phyloP scores from a whole-genome alignment of 2,329 filamentous ascomycete genomes.

The Botrytis hyacinthi region DNA sequence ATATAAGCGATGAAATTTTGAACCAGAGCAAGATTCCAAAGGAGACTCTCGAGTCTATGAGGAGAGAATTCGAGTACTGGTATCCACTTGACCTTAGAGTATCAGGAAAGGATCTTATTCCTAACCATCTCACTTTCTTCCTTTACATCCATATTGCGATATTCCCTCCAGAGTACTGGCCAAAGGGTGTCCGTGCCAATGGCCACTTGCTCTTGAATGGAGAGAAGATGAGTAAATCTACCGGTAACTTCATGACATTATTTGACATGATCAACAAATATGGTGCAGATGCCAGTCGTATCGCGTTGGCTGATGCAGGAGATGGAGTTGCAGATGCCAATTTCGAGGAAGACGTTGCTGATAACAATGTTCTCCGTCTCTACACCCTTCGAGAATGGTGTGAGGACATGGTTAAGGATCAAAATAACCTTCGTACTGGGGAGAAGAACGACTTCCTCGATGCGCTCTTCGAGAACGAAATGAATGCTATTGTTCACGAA shows the following conservation, averaged over 20 bases:
- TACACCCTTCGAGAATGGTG: conserved; percentile 86
- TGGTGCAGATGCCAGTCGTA: conserved; percentile 86
- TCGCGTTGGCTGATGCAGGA: conserved; percentile 90
- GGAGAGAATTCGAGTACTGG: conserved; percentile 93
- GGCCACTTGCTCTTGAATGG: conserved; percentile 93
- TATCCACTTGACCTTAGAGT: conserved; percentile 88
- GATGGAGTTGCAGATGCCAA: conserved; percentile 95
- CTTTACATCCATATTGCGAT: conserved; percentile 91
- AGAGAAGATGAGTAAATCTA: conserved; percentile 98
- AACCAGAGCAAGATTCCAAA: conserved; percentile 68
- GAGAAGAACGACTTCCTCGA: conserved; percentile 78
- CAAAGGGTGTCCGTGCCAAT: conserved; percentile 79
- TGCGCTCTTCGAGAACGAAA: conserved; percentile 86
- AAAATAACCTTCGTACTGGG: conserved; percentile 71
- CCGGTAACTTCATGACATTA: conserved; percentile 94
- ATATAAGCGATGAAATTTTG: conserved; percentile 64
- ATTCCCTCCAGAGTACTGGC: conserved; percentile 87
- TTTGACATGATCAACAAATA: conserved; percentile 85
- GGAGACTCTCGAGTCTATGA: conserved; percentile 73
- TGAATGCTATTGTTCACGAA: conserved; percentile 80
- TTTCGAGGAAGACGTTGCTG: conserved; percentile 93
- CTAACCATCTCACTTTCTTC: conserved; percentile 94
- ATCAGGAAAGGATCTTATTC: conserved; percentile 89
- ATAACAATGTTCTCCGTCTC: conserved; percentile 84
- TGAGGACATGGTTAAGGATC: conserved; percentile 75